A percentile compares a stretch with the other conserved stretches of the same genome.
Conservation (phyloP, 2,329 filamentous ascomycete species). For the Epichloe brachyelytri region DNA sequence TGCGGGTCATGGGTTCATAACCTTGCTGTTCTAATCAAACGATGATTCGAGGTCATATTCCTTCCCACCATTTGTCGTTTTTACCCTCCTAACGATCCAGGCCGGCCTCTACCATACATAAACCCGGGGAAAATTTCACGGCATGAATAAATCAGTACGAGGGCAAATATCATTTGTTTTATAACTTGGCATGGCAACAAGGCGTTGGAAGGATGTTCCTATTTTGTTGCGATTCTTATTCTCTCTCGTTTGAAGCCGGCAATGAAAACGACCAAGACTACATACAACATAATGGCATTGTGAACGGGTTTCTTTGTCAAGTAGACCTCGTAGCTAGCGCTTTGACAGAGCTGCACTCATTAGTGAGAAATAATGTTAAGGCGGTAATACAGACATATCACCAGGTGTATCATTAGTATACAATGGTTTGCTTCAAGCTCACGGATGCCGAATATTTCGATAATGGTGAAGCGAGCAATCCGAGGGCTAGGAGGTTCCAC, state of each 20-base stretch:
- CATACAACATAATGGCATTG: background rate
- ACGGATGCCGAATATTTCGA: background rate
- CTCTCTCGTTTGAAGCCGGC: background rate
- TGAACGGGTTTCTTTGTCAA: background rate
- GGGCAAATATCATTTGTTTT: background rate
- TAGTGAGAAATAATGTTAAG: background rate
- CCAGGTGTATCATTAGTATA: background rate
- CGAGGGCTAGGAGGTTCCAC: background rate
- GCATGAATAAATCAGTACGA: background rate
- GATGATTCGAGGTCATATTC: constrained; percentile 11
- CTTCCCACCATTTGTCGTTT: background rate
- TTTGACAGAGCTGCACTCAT: background rate
- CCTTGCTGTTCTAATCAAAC: constrained; percentile 59
- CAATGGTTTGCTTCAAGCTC: background rate
- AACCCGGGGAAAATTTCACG: background rate
- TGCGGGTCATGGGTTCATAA: constrained; percentile 73
- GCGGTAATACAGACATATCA: background rate
- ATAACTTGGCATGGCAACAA: background rate
- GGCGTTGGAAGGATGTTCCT: background rate
- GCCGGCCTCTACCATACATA: background rate
- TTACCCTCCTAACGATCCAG: background rate
- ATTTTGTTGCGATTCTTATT: background rate
- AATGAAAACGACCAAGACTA: background rate
- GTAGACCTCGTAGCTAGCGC: no score
- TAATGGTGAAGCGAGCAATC: background rate